Conservation (phyloP, 208 protist species). For the Trypanosoma vivax region DNA sequence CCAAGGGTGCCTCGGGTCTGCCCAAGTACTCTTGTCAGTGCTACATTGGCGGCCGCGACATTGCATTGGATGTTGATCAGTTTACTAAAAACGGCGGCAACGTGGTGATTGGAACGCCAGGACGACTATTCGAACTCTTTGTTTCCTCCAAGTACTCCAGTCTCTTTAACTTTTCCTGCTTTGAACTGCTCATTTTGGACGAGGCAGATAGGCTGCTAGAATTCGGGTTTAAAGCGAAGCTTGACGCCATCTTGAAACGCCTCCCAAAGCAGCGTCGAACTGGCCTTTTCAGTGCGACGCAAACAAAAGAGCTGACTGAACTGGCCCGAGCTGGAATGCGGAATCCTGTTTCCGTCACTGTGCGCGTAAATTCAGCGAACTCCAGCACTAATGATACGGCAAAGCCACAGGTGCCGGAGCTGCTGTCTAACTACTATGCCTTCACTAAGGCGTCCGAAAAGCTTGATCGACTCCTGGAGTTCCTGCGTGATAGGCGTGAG, state of each 20-base stretch:
- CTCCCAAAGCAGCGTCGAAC: conserved; percentile 89
- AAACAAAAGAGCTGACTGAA: conserved; percentile 88
- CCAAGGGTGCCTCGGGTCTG: conserved; percentile 26
- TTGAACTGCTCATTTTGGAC: conserved; percentile 91
- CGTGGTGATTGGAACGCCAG: conserved; percentile 88
- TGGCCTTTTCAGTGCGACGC: conserved; percentile 90
- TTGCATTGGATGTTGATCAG: conserved; percentile 67
- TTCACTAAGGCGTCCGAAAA: conserved; percentile 74
- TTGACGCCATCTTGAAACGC: conserved; percentile 84
- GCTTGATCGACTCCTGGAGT: conserved; percentile 82
- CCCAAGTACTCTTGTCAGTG: conserved; percentile 77
- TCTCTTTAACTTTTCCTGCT: conserved; percentile 64
- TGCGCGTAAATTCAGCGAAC: conserved; percentile 42
- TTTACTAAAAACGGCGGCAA: conserved; percentile 80
- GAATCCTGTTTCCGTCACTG: conserved; percentile 85
- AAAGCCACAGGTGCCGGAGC: conserved; percentile 86
- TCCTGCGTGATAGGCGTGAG: conserved; percentile 40
- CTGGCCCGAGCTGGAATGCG: conserved; percentile 86
- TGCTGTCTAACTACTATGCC: conserved; percentile 83
- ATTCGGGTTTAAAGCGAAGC: conserved; percentile 90
- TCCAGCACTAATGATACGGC: conserved; percentile 27
- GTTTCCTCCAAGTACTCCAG: conserved; percentile 73
- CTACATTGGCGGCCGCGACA: conserved; percentile 88
- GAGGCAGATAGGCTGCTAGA: conserved; percentile 92
- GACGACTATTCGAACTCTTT: conserved; percentile 86